Evolutionary conservation across 2,329 filamentous ascomycete species (phyloP).

Genomic region (Ilyonectria sp.): DNA sequence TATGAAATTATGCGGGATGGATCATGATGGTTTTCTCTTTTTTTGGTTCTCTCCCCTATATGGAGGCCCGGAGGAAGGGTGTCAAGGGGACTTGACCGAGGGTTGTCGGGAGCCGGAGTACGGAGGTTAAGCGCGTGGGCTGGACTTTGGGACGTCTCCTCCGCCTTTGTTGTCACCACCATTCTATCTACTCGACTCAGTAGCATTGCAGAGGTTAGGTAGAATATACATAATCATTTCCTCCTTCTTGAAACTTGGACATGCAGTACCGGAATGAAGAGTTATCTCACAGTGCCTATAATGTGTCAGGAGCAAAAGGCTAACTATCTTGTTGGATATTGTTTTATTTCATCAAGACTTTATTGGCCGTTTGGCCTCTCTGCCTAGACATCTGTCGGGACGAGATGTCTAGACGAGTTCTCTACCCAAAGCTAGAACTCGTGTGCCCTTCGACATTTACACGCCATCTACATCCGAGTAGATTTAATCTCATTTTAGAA

Average conservation of each 20-base stretch:
- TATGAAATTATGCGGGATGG: conserved; percentile 47
- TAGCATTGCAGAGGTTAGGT: conserved; percentile 45
- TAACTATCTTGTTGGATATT: too few relatives aligned
- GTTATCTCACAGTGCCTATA: too few relatives aligned
- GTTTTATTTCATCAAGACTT: not conserved
- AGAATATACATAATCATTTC: conserved; percentile 45
- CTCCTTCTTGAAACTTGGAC: conserved; percentile 9
- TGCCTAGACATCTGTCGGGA: too few relatives aligned
- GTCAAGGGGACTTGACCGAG: not conserved
- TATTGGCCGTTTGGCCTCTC: not conserved
- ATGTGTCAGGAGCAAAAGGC: not conserved
- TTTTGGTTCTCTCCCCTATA: conserved; percentile 2
- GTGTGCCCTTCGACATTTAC: not conserved
- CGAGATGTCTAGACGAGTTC: not conserved
- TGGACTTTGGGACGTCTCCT: conserved; percentile 28
- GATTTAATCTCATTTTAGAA: not conserved
- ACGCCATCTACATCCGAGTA: not conserved
- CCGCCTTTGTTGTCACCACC: conserved; percentile 27
- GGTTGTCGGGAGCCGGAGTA: conserved; percentile 23
- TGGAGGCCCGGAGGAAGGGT: conserved; percentile 8
- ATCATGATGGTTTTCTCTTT: conserved; percentile 31
- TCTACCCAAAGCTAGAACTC: not conserved
- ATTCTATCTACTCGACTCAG: conserved; percentile 34
- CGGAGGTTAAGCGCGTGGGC: not conserved
- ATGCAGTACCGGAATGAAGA: not conserved